Conservation (phyloP, 1,284 basidiomycete genomes). For the Apiotrichum laibachii region DNA sequence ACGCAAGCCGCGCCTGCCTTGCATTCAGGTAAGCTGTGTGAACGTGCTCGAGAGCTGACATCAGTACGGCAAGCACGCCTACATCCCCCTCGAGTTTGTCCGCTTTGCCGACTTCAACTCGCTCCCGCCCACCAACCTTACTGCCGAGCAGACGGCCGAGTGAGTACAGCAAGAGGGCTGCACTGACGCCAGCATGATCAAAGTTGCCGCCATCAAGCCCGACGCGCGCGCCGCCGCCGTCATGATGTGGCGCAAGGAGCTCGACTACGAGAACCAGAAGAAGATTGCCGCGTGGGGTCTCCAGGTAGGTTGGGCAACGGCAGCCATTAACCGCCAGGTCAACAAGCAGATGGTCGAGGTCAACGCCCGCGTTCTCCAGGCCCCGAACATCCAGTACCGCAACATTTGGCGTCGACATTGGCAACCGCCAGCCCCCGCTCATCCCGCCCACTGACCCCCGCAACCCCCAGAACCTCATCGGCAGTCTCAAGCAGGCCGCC, state of each 20-base stretch:
- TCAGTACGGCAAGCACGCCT: constrained; percentile 40
- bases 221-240: constrained; percentile 28
- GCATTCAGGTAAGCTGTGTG: constrained; percentile 36
- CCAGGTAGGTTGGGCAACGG: constrained; percentile 19
- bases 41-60: constrained; percentile 2
- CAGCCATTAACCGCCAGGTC: constrained; percentile 26
- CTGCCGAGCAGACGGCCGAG: constrained; percentile 40
- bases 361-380: constrained; percentile 44
- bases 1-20: constrained; percentile 41
- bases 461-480: not conserved
- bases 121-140: constrained; percentile 39
- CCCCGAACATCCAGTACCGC: constrained; percentile 43
- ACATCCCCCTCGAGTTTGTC: constrained; percentile 45
- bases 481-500: constrained; percentile 31
- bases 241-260: constrained; percentile 30
- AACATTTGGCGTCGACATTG: constrained; percentile 28
- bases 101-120: constrained; percentile 43
- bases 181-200: constrained; percentile 45
- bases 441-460: constrained; percentile 1
- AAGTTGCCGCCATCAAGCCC: constrained; percentile 43
- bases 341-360: constrained; percentile 41
- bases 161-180: constrained; percentile 14
- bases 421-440: constrained; percentile 28
- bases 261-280: constrained; percentile 36
- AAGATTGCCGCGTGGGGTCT: constrained; percentile 50